Conservation (phyloP, 2,329 filamentous ascomycete species). For the Zasmidium angulare region DNA sequence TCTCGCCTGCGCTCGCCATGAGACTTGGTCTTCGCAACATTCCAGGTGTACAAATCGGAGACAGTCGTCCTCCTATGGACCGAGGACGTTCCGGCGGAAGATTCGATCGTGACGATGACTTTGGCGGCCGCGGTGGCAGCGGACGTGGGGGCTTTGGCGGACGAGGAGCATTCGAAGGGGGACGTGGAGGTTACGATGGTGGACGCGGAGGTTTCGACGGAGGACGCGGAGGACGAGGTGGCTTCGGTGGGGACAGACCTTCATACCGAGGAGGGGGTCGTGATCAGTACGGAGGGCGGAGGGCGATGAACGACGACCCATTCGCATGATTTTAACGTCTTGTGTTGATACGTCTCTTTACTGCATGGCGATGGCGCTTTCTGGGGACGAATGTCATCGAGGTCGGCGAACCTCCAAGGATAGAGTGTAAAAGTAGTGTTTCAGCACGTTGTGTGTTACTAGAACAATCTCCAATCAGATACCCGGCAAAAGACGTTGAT, state of each 20-base stretch:
- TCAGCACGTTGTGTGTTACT: background rate
- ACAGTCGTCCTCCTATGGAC: conserved; percentile 11
- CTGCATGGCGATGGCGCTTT: conserved; percentile 4
- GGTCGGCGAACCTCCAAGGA: background rate
- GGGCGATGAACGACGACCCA: background rate
- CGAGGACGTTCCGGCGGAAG: conserved; percentile 8
- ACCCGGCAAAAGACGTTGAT: background rate
- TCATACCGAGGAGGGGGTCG: conserved; percentile 38
- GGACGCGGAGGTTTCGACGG: too few relatives aligned
- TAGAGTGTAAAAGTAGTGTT: conserved; percentile 4
- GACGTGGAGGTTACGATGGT: conserved; percentile 11
- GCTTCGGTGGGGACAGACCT: conserved; percentile 34
- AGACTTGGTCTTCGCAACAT: conserved; percentile 31
- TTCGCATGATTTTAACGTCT: background rate
- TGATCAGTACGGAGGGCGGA: conserved; percentile 1
- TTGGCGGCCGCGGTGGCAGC: background rate
- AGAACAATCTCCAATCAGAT: conserved; percentile 4
- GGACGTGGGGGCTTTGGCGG: conserved; percentile 18
- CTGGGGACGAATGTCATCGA: background rate
- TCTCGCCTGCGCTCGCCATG: conserved; percentile 32
- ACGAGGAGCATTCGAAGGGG: conserved; percentile 4
- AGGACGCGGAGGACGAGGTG: conserved; percentile 13
- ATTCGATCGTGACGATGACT: conserved; percentile 8
- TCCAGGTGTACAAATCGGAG: conserved; percentile 32
- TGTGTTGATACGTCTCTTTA: background rate